Evolutionary conservation across 73 alveolate genomes (phyloP).

Genomic region (Stentor coeruleus): DNA sequence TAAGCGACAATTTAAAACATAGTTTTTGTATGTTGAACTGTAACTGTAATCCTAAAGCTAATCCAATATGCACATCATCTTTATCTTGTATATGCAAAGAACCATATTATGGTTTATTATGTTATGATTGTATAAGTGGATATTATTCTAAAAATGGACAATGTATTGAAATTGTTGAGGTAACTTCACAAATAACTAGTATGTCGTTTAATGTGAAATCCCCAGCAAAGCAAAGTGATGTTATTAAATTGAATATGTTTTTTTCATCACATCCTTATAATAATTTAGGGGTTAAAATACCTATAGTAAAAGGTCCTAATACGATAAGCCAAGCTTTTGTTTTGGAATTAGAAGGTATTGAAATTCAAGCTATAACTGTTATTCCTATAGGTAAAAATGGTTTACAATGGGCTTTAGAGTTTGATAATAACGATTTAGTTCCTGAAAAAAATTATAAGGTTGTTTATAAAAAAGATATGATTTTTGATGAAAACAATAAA

Average conservation of each 20-base stretch:
- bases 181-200: neutral
- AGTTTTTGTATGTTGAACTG: neutral
- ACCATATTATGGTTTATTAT: too few species aligned
- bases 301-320: neutral
- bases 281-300: neutral
- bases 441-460: neutral
- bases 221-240: neutral
- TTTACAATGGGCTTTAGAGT: neutral
- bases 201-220: neutral
- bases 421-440: neutral
- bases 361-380: neutral
- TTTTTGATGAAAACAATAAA: neutral
- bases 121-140: too few species aligned
- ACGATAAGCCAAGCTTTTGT: neutral
- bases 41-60: neutral
- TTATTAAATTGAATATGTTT: neutral
- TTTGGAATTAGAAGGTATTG: neutral
- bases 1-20: neutral
- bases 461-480: neutral
- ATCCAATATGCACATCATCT: neutral
- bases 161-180: too few species aligned
- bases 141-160: too few species aligned
- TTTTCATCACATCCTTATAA: neutral
- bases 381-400: neutral
- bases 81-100: too few species aligned